phyloP scores from a whole-genome alignment of 192 early-diverging fungal genomes.

The Coemansia sp. region DNA sequence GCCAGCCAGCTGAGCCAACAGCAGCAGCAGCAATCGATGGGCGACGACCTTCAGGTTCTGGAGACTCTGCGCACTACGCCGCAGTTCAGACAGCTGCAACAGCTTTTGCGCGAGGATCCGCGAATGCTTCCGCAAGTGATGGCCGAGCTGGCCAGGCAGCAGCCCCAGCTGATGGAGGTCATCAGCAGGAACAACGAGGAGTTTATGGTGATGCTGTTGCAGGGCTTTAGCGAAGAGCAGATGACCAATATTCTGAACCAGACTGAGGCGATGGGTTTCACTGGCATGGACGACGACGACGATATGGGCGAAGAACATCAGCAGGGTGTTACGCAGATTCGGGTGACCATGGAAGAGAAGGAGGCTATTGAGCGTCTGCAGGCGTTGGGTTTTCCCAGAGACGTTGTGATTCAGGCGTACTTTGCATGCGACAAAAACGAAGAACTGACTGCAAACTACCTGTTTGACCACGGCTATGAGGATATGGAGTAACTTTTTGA shows the following conservation, averaged over 20 bases:
- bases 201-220: slow-evolving; percentile 73
- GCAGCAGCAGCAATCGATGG: slow-evolving; percentile 28
- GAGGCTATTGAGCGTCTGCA: slow-evolving; percentile 81
- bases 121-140: slow-evolving; percentile 82
- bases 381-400: slow-evolving; percentile 83
- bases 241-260: slow-evolving; percentile 17
- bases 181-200: slow-evolving; percentile 77
- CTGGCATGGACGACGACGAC: slow-evolving; percentile 55
- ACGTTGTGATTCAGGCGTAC: slow-evolving; percentile 85
- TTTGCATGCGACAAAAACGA: slow-evolving; percentile 98
- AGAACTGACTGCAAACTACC: slow-evolving; percentile 92
- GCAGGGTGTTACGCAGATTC: slow-evolving; percentile 56
- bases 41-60: slow-evolving; percentile 34
- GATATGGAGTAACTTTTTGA: slow-evolving; percentile 42
- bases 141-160: slow-evolving; percentile 75
- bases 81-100: slow-evolving; percentile 90
- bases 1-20: slow-evolving; percentile 52
- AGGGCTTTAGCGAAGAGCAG: slow-evolving; percentile 44
- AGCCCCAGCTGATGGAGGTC: slow-evolving; percentile 79
- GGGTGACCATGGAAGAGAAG: slow-evolving; percentile 85
- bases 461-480: slow-evolving; percentile 80
- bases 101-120: slow-evolving; percentile 84
- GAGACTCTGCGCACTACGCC: slow-evolving; percentile 68
- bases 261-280: slow-evolving; percentile 26
- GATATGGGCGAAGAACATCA: slow-evolving; percentile 61